phyloP scores from a whole-genome alignment of 345 rosid species.

The Aquilaria malaccensis region DNA sequence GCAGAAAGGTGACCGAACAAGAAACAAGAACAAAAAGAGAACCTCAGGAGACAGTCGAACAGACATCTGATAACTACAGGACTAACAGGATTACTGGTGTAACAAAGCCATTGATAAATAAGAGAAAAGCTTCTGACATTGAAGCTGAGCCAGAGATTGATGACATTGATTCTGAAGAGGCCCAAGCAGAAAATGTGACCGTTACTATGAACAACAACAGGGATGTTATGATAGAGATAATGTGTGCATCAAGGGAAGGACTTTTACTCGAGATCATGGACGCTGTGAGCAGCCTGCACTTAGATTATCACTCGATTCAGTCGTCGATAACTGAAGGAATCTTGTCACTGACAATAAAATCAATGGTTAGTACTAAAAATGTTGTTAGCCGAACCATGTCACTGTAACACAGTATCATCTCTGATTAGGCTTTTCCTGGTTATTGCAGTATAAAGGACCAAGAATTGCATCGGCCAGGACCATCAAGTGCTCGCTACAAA shows the following conservation, averaged over 20 bases:
- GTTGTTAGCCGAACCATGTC: background rate
- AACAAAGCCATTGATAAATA: constrained; percentile 26
- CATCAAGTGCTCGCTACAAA: constrained; percentile 54
- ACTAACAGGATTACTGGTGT: constrained; percentile 16
- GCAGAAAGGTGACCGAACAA: constrained; percentile 24
- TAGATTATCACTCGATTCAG: constrained; percentile 78
- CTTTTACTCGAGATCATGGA: constrained; percentile 73
- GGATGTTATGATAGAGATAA: constrained; percentile 58
- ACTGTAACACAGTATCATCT: background rate
- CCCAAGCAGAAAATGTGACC: constrained; percentile 26
- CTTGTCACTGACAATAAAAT: constrained; percentile 51
- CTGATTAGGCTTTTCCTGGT: background rate
- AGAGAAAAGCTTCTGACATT: constrained; percentile 53
- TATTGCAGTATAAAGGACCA: constrained; percentile 56
- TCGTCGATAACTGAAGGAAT: constrained; percentile 58
- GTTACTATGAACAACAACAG: constrained; percentile 36
- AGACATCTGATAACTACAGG: constrained; percentile 52
- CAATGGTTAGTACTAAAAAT: constrained; percentile 43
- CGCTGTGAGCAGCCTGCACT: constrained; percentile 42
- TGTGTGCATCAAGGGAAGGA: constrained; percentile 82
- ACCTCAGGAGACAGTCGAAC: constrained; percentile 45
- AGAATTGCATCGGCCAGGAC: constrained; percentile 31
- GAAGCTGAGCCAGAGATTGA: constrained; percentile 30
- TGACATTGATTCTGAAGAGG: constrained; percentile 23
- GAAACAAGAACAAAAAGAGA: constrained; percentile 36